phyloP scores from a whole-genome alignment of 2,329 filamentous ascomycete species.

The Zymoseptoria pseudotritici region DNA sequence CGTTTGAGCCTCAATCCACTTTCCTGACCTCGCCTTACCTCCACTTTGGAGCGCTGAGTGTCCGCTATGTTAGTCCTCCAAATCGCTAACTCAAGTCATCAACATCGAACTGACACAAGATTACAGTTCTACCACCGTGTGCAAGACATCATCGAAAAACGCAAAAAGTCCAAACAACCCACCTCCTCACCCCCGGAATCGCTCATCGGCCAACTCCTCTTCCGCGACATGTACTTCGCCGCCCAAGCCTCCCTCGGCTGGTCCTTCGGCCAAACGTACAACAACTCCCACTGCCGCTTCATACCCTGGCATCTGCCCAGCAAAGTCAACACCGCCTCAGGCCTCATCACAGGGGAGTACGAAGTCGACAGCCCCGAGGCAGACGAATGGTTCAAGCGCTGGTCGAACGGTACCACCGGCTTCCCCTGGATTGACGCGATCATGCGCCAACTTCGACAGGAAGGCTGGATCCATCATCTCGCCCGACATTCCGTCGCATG shows the following conservation, averaged over 20 bases:
- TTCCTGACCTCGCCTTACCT: slow-evolving; percentile 66
- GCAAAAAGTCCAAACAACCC: slow-evolving; percentile 47
- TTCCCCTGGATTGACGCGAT: slow-evolving; percentile 77
- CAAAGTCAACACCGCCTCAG: slow-evolving; percentile 44
- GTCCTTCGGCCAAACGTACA: slow-evolving; percentile 55
- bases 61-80: slow-evolving; percentile 41
- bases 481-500: slow-evolving; percentile 72
- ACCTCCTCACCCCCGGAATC: slow-evolving; percentile 55
- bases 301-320: slow-evolving; percentile 71
- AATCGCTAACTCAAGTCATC: background rate
- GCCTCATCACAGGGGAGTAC: slow-evolving; percentile 52
- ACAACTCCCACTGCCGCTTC: slow-evolving; percentile 63
- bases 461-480: slow-evolving; percentile 76
- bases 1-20: slow-evolving; percentile 64
- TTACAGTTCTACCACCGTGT: slow-evolving; percentile 60
- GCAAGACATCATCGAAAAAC: slow-evolving; percentile 53
- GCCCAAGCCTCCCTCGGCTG: slow-evolving; percentile 63
- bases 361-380: slow-evolving; percentile 56
- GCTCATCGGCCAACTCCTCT: slow-evolving; percentile 64
- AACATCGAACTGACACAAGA: background rate
- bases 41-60: slow-evolving; percentile 66
- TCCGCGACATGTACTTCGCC: slow-evolving; percentile 78
- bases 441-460: slow-evolving; percentile 63
- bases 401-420: slow-evolving; percentile 62
- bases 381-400: slow-evolving; percentile 60